phyloP scores from a whole-genome alignment of 2,329 filamentous ascomycete genomes.

The Aspergillus spinulosporus region DNA sequence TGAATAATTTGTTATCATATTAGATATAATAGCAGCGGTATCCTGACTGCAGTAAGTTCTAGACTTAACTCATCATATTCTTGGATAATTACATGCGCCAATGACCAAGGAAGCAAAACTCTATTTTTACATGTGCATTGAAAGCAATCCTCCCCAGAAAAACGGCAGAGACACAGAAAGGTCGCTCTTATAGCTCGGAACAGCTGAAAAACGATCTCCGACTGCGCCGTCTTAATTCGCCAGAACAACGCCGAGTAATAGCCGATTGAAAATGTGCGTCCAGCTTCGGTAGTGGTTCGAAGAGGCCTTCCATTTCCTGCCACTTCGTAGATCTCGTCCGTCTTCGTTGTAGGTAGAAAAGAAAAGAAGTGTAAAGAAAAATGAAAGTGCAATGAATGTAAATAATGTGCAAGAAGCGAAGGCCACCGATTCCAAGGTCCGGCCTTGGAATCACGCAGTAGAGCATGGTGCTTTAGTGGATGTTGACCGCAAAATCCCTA shows the following conservation, averaged over 20 bases:
- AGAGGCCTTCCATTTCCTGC: conserved; percentile 19
- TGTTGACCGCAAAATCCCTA: conserved; percentile 32
- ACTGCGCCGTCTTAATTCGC: conserved; percentile 24
- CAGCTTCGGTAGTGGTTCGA: conserved; percentile 22
- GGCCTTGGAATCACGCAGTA: conserved; percentile 31
- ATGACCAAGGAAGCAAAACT: conserved; percentile 36
- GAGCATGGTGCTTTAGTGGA: conserved; percentile 25
- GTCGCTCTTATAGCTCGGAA: conserved; percentile 27
- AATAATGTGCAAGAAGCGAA: conserved; percentile 42
- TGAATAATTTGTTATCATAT: not conserved
- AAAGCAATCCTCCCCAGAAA: conserved; percentile 20
- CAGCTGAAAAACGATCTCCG: conserved; percentile 30
- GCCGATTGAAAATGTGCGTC: conserved; percentile 33
- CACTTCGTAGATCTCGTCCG: conserved; percentile 14
- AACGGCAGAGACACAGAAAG: conserved; percentile 18
- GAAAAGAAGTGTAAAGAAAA: conserved; percentile 12
- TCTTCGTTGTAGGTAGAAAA: conserved; percentile 15
- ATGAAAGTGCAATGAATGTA: conserved; percentile 14
- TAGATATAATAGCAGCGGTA: conserved; percentile 5
- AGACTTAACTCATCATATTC: conserved; percentile 36
- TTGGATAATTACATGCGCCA: conserved; percentile 38
- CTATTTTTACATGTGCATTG: conserved; percentile 42
- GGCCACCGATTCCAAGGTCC: conserved; percentile 35
- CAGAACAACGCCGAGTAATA: conserved; percentile 41
- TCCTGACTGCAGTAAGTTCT: conserved; percentile 12